phyloP scores from a whole-genome alignment of 2,329 filamentous ascomycete species.

The Beauveria sp. region DNA sequence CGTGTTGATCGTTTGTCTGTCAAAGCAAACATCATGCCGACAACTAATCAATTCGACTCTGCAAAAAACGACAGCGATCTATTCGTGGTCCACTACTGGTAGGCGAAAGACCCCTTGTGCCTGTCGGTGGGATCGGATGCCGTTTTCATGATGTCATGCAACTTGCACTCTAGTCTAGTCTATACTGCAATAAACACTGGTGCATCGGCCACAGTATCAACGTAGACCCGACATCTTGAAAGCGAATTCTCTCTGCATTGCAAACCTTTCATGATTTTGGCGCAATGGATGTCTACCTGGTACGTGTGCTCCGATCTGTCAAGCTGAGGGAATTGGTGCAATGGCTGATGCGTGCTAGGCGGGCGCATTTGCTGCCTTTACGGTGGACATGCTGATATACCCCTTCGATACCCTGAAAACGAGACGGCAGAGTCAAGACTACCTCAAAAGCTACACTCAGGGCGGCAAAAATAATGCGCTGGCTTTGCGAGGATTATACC shows the following conservation, averaged over 20 bases:
- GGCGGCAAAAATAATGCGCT: conserved; percentile 40
- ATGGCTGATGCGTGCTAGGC: conserved; percentile 44
- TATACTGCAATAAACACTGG: background rate
- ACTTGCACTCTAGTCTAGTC: background rate
- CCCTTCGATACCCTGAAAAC: conserved; percentile 89
- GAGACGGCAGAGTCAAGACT: conserved; percentile 71
- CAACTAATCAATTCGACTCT: too few relatives aligned
- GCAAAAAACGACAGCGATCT: too few relatives aligned
- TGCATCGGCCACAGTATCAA: background rate
- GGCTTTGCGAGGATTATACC: conserved; percentile 67
- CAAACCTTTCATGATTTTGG: background rate
- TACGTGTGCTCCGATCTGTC: conserved; percentile 11
- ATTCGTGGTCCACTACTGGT: background rate
- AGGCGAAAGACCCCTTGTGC: background rate
- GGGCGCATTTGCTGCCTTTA: conserved; percentile 77
- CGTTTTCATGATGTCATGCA: conserved; percentile 9
- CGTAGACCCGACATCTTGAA: background rate
- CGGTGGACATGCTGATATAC: conserved; percentile 78
- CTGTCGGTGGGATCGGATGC: background rate
- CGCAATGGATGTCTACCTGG: conserved; percentile 26
- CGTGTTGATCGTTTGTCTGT: too few relatives aligned
- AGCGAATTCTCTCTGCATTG: background rate
- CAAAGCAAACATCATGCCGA: too few relatives aligned
- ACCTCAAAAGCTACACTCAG: conserved; percentile 56
- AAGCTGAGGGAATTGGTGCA: background rate